A percentile compares a stretch with the other conserved stretches of the same genome.
Conservation (phyloP, 441 rosid genomes). For the Mallotus japonicus region DNA sequence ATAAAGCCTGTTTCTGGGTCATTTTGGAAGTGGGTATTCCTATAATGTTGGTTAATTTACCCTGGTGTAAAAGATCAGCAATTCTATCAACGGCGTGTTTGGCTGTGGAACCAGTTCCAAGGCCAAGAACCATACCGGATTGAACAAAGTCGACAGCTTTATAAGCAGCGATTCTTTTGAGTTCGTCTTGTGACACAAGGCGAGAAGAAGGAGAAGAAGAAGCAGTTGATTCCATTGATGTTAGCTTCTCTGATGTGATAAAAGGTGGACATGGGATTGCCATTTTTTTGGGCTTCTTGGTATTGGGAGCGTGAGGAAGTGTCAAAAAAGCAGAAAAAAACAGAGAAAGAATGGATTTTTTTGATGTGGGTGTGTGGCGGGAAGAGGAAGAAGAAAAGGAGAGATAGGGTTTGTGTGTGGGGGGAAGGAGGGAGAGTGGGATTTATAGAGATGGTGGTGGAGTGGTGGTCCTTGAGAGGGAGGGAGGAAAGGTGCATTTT, state of each 20-base stretch:
- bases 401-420: slow-evolving; percentile 14
- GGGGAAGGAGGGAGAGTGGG: background rate
- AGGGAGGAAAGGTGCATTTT: background rate
- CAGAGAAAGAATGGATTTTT: background rate
- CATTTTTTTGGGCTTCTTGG: slow-evolving; percentile 31
- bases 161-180: slow-evolving; percentile 81
- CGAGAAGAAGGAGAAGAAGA: slow-evolving; percentile 22
- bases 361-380: background rate
- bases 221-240: slow-evolving; percentile 32
- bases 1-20: slow-evolving; percentile 74
- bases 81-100: slow-evolving; percentile 86
- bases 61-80: slow-evolving; percentile 70
- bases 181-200: slow-evolving; percentile 69
- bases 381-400: background rate
- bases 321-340: too few relatives aligned
- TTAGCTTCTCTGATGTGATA: slow-evolving; percentile 42
- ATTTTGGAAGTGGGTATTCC: slow-evolving; percentile 86
- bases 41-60: slow-evolving; percentile 58
- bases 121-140: slow-evolving; percentile 95
- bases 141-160: slow-evolving; percentile 87
- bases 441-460: background rate
- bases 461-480: background rate
- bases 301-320: too few relatives aligned
- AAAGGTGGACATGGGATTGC: slow-evolving; percentile 60
- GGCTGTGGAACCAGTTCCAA: slow-evolving; percentile 97